Base-by-base conservation (phyloP, 2,329 filamentous ascomycete genomes). In the Penicillium paneum region DNA sequence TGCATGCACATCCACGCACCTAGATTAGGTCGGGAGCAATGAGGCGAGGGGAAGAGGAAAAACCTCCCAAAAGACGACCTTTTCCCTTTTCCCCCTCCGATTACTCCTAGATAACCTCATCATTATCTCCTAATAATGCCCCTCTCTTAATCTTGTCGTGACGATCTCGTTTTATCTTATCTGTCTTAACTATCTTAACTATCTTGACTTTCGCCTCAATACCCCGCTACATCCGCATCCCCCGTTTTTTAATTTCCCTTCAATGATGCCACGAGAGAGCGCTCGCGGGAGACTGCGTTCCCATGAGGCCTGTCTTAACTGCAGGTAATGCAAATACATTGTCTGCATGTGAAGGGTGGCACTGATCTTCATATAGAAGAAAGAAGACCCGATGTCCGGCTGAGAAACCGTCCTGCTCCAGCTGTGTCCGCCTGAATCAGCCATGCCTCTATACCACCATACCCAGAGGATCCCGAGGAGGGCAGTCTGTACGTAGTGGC, bases 301-400 rank as follows among this genome's bases (percentile, higher is more conserved):
- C 38, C 66, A 71, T 47, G 66, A 70, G 49, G 69, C 69, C 26
- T 71, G 69, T 54, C 71, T 79, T 47, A 79, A 77, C 57, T 81
- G 78, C 76, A 71, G 77, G 78, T 80, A 46, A 54, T 71, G 28
- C 50, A 26, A 32, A 32, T 24, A 7, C 10, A n/a, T n/a, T 26
- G 4, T 17, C 13, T 31, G 12, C 12, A 15, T 35, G 15, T 12
- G 3, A 35, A 5, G 7, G 17, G 12, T 29, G n/a, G 10, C 34
- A 40, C 54, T 65, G 40, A 66, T 54, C 35, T 46, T 40, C 42
- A 17, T 29, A 45, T 50, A 76, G 78, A 63, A 67, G 78, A 49
- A 81, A 81, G 61, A 81, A 81, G 63, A 80, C 76, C 2, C 74
- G 79, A 32, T 81, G 79, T 61, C 79, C 79, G 0, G 79, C 78